Evolutionary conservation across 2,329 filamentous ascomycete genomes (phyloP).

Genomic region (Verticillium nubilum): DNA sequence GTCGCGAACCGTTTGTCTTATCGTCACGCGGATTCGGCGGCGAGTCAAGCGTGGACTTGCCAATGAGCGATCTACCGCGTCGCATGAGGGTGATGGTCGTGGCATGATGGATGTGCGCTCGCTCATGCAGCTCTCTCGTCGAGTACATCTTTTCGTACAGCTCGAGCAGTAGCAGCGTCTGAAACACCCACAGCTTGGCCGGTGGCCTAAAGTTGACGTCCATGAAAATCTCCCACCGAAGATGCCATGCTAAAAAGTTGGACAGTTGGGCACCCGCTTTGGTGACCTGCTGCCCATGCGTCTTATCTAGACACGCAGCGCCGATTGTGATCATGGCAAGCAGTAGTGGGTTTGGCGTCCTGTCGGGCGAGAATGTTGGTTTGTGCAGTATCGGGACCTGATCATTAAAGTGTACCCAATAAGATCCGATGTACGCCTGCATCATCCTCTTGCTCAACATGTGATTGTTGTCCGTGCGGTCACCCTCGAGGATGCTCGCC

Average conservation of each 20-base stretch:
- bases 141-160: slow-evolving; percentile 98
- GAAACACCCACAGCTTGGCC: slow-evolving; percentile 94
- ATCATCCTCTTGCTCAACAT: slow-evolving; percentile 88
- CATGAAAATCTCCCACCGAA: slow-evolving; percentile 96
- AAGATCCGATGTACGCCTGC: slow-evolving; percentile 88
- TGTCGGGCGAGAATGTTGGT: slow-evolving; percentile 85
- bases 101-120: slow-evolving; percentile 93
- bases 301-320: slow-evolving; percentile 81
- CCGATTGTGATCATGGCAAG: slow-evolving; percentile 90
- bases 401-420: slow-evolving; percentile 92
- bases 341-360: slow-evolving; percentile 76
- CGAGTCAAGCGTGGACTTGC: slow-evolving; percentile 77
- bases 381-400: slow-evolving; percentile 93
- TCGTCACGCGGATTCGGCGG: slow-evolving; percentile 68
- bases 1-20: slow-evolving; percentile 47
- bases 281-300: slow-evolving; percentile 67
- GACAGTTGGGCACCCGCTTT: slow-evolving; percentile 76
- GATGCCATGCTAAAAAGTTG: slow-evolving; percentile 85
- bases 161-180: slow-evolving; percentile 81
- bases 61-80: slow-evolving; percentile 83
- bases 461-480: slow-evolving; percentile 59
- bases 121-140: slow-evolving; percentile 83
- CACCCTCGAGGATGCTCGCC: slow-evolving; percentile 71
- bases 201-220: slow-evolving; percentile 84
- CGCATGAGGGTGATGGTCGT: slow-evolving; percentile 95